These are phyloP conservation scores for Musa schizocarpa DNA, from an alignment of 176 grass and related monocot genomes.

Conservation along the genomic window DNA sequence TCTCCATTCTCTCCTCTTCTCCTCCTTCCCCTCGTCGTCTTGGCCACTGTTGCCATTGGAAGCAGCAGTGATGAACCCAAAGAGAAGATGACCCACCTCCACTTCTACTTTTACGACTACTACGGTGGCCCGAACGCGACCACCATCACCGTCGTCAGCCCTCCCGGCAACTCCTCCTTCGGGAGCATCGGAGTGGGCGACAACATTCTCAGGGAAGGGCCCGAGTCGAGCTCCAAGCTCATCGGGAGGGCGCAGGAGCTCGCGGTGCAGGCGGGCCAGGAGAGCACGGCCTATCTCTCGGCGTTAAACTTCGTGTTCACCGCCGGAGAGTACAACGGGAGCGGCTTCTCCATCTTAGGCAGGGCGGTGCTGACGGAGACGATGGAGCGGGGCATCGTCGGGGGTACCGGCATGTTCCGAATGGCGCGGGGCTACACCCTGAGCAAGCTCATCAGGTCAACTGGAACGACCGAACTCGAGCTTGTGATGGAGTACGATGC, in stretches of 20 bases:
- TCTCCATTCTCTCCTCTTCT: background rate
- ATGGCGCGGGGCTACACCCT: slow-evolving; percentile 12
- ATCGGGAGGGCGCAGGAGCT: slow-evolving; percentile 34
- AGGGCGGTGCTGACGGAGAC: slow-evolving; percentile 9
- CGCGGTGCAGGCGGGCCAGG: slow-evolving; percentile 11
- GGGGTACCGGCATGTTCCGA: slow-evolving; percentile 36
- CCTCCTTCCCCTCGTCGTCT: background rate
- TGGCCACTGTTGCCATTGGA: background rate
- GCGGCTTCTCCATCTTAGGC: slow-evolving; percentile 25
- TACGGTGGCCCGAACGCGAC: slow-evolving; percentile 1
- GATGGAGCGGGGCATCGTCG: slow-evolving; percentile 33
- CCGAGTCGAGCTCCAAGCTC: slow-evolving; percentile 11
- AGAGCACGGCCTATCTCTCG: slow-evolving; percentile 12
- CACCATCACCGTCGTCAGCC: background rate
- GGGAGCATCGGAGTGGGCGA: slow-evolving; percentile 11
- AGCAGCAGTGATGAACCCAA: too few relatives aligned
- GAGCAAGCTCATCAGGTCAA: background rate
- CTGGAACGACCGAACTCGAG: background rate
- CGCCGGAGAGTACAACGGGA: slow-evolving; percentile 23
- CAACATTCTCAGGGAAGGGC: slow-evolving; percentile 28
- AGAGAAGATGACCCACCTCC: too few relatives aligned
- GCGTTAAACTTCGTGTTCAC: slow-evolving; percentile 27
- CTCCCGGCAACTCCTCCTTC: background rate
- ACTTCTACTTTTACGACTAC: too few relatives aligned
- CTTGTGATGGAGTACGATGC: background rate